Evolutionary conservation across 2,329 filamentous ascomycete genomes (phyloP).

Genomic region (Coniochaeta hoffmannii): DNA sequence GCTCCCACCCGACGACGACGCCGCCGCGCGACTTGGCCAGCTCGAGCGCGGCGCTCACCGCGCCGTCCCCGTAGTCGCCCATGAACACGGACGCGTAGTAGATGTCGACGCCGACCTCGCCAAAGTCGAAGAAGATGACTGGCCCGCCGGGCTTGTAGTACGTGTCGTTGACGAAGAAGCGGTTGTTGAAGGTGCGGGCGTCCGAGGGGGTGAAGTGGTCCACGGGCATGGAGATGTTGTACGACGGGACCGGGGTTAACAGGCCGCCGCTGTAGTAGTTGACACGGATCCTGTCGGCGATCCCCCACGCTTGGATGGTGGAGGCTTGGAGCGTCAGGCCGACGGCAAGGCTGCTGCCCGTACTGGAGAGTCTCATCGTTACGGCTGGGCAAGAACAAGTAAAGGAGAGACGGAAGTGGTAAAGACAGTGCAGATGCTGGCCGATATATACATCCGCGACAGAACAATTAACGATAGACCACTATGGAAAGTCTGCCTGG

Average conservation of each 20-base stretch:
- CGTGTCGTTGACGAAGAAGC: constrained; percentile 16
- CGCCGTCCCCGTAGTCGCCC: constrained; percentile 5
- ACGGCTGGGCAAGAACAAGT: no score
- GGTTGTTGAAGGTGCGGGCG: constrained; percentile 14
- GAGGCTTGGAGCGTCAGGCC: no score
- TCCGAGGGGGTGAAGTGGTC: constrained; percentile 14
- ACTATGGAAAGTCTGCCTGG: no score
- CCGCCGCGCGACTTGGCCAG: constrained; percentile 15
- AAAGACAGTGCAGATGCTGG: no score
- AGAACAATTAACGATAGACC: no score
- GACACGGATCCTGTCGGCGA: no score
- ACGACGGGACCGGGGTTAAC: not conserved
- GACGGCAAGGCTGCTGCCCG: no score
- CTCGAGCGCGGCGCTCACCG: constrained; percentile 8
- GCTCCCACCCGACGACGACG: constrained; percentile 16
- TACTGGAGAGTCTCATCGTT: no score
- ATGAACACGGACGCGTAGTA: constrained; percentile 6
- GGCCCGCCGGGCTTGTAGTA: constrained; percentile 16
- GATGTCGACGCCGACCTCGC: constrained; percentile 8
- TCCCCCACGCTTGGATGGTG: no score
- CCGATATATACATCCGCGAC: no score
- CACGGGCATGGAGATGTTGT: constrained; percentile 12
- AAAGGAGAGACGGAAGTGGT: no score
- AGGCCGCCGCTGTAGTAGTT: no score
- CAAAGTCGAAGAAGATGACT: constrained; percentile 17